A percentile compares a stretch with the other conserved stretches of the same genome.
Conservation (phyloP, 164 flowering plant species). For the Vitis labrusca region DNA sequence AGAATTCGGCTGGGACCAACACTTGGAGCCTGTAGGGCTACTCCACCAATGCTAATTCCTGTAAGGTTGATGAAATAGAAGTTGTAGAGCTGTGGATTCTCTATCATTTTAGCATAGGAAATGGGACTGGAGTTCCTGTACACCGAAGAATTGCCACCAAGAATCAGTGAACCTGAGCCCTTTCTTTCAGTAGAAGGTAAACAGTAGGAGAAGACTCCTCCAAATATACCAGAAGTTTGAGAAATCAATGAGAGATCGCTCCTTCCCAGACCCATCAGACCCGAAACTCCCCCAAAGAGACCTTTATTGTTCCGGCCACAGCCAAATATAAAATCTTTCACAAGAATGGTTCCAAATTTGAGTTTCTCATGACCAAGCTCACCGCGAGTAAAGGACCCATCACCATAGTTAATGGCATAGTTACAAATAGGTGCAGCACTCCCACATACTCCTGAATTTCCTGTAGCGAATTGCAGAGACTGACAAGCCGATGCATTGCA, state of each 20-base stretch:
- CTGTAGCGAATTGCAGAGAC: constrained; percentile 49
- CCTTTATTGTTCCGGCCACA: constrained; percentile 79
- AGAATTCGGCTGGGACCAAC: constrained; percentile 40
- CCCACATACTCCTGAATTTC: constrained; percentile 47
- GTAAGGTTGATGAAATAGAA: constrained; percentile 76
- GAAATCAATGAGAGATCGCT: constrained; percentile 62
- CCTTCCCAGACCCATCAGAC: constrained; percentile 76
- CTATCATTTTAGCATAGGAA: constrained; percentile 59
- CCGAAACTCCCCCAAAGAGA: constrained; percentile 75
- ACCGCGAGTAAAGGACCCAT: constrained; percentile 75
- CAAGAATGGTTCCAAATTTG: constrained; percentile 34
- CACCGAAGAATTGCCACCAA: constrained; percentile 49
- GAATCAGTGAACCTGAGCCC: constrained; percentile 64
- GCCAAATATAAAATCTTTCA: constrained; percentile 62
- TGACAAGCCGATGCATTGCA: constrained; percentile 68
- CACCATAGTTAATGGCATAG: constrained; percentile 69
- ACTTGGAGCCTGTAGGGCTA: constrained; percentile 36
- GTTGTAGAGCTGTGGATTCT: constrained; percentile 47
- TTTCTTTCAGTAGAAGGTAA: constrained; percentile 54
- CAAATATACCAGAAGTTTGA: constrained; percentile 51
- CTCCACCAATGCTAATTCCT: constrained; percentile 67
- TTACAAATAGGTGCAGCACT: constrained; percentile 35
- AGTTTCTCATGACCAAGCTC: constrained; percentile 56
- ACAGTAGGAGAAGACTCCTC: constrained; percentile 85
- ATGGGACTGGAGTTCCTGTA: constrained; percentile 58